A percentile compares a stretch with the other conserved stretches of the same genome.
Conservation (phyloP, 2,329 filamentous ascomycete species). For the Xylariales sp. region DNA sequence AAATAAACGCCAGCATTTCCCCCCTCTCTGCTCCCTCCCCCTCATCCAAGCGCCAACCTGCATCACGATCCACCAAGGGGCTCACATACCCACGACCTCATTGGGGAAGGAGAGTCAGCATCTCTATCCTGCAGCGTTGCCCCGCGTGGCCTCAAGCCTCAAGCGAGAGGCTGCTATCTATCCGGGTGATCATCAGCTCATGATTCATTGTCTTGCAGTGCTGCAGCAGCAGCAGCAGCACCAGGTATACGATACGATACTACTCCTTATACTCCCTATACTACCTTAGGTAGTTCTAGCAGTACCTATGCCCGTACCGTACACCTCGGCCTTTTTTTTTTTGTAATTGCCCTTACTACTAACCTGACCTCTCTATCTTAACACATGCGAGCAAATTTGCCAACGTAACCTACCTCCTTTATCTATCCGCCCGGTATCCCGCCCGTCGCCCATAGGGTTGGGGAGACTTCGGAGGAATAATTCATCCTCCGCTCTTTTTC, state of each 20-base stretch:
- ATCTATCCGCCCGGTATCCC: slow-evolving; percentile 9
- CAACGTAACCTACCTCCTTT: slow-evolving; percentile 10
- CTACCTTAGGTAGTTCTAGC: neutral
- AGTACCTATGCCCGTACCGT: neutral
- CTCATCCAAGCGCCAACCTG: slow-evolving; percentile 38
- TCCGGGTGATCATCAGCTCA: slow-evolving; percentile 31
- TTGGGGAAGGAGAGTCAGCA: slow-evolving; percentile 33
- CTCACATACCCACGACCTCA: slow-evolving; percentile 32
- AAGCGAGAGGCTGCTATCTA: slow-evolving; percentile 24
- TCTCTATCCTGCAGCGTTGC: slow-evolving; percentile 15
- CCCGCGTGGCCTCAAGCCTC: slow-evolving; percentile 34
- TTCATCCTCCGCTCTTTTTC: slow-evolving; percentile 23
- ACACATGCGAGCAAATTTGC: slow-evolving; percentile 9
- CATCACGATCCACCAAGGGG: slow-evolving; percentile 38
- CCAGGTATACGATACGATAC: neutral
- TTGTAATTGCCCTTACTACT: slow-evolving; percentile 13
- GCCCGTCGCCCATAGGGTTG: slow-evolving; percentile 12
- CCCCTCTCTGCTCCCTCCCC: slow-evolving; percentile 3
- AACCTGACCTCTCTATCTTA: neutral
- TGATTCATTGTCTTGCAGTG: slow-evolving; percentile 22
- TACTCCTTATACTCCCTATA: too few relatives aligned
- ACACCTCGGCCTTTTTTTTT: slow-evolving; percentile 9
- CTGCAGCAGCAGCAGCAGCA: too few relatives aligned
- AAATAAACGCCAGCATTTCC: slow-evolving; percentile 31
- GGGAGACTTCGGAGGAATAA: slow-evolving; percentile 25